phyloP scores from a whole-genome alignment of 2,329 filamentous ascomycete genomes.

The Cladosporium halotolerans region DNA sequence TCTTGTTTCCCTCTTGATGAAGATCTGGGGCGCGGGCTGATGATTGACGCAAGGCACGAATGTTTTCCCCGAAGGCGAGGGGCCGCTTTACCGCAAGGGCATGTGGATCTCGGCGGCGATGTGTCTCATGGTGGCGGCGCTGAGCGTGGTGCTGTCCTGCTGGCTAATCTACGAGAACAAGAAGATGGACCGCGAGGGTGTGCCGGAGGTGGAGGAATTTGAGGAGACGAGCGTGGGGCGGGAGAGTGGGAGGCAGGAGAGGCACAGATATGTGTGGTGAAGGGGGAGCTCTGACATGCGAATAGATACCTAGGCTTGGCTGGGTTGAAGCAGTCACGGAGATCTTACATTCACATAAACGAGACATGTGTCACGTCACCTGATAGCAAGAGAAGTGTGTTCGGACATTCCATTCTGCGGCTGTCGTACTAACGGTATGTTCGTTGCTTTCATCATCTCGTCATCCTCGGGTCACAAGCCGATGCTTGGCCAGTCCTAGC shows the following conservation, averaged over 20 bases:
- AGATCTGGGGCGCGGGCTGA: neutral
- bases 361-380: too few relatives aligned
- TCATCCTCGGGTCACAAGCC: slow-evolving; percentile 3
- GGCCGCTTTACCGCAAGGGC: slow-evolving; percentile 48
- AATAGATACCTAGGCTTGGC: neutral
- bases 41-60: slow-evolving; percentile 46
- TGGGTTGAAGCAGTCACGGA: too few relatives aligned
- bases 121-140: slow-evolving; percentile 52
- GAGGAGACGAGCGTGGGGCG: slow-evolving; percentile 18
- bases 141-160: slow-evolving; percentile 49
- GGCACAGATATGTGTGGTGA: slow-evolving; percentile 21
- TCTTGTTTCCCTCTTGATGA: neutral
- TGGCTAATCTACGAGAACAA: slow-evolving; percentile 56
- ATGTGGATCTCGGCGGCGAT: slow-evolving; percentile 56
- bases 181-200: slow-evolving; percentile 47
- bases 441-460: neutral
- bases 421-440: neutral
- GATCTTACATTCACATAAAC: too few relatives aligned
- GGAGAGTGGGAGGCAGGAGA: slow-evolving; percentile 11
- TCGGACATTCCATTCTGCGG: neutral
- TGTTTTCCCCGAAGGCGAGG: slow-evolving; percentile 50
- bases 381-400: neutral
- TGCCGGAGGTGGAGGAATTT: slow-evolving; percentile 20
- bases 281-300: neutral
- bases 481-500: slow-evolving; percentile 1